Evolutionary conservation across 2,329 filamentous ascomycete genomes (phyloP).

Genomic region (Cyphellophora europaea): DNA sequence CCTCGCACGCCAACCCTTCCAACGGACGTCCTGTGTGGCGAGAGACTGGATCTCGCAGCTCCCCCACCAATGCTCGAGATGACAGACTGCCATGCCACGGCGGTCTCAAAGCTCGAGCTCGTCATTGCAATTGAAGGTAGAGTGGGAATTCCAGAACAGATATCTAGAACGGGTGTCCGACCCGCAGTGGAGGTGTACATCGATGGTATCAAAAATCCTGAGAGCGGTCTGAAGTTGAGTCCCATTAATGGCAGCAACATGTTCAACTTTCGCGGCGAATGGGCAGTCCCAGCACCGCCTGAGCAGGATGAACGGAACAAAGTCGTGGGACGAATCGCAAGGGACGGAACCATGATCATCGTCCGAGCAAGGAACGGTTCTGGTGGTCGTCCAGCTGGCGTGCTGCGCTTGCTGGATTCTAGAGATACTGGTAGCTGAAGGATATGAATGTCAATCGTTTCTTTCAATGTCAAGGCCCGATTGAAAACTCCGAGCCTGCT

Average conservation of each 20-base stretch:
- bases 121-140: conserved; percentile 2
- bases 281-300: conserved; percentile 2
- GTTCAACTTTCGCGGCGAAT: conserved; percentile 2
- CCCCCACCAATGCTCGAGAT: conserved; percentile 1
- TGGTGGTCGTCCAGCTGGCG: conserved; percentile 2
- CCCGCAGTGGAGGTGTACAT: conserved; percentile 7
- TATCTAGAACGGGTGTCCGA: background rate
- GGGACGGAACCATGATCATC: conserved; percentile 11
- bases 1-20: conserved; percentile 7
- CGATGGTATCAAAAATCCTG: conserved; percentile 5
- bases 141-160: background rate
- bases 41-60: background rate
- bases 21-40: conserved; percentile 2
- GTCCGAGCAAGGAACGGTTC: conserved; percentile 4
- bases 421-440: background rate
- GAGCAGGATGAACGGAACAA: conserved; percentile 6
- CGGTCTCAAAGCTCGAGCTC: background rate
- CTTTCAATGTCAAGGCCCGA: background rate
- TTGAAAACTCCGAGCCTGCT: background rate
- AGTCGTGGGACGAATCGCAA: conserved; percentile 8
- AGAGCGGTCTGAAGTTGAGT: background rate
- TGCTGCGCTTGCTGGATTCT: background rate
- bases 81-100: background rate
- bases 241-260: background rate
- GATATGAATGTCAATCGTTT: background rate